These are phyloP conservation scores for Xylona heveae DNA, from an alignment of 495 filamentous ascomycete species.

Conservation along the genomic window DNA sequence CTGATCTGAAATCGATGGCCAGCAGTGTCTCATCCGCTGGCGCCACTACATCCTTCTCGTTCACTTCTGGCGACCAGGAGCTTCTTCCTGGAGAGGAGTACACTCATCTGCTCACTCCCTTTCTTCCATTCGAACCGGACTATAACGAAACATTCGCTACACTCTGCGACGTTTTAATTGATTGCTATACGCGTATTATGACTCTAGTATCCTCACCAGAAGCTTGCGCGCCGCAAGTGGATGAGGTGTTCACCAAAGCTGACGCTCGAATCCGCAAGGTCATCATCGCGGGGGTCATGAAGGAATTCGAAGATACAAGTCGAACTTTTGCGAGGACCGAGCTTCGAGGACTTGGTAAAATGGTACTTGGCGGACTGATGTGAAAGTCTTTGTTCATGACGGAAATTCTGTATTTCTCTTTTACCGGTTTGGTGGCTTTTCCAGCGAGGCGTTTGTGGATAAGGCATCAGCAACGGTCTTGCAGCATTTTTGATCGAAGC, in stretches of 20 bases:
- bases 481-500: background rate
- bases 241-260: slow-evolving; percentile 74
- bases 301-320: slow-evolving; percentile 83
- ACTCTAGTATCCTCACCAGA: slow-evolving; percentile 44
- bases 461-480: no score
- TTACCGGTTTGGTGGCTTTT: background rate
- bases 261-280: slow-evolving; percentile 71
- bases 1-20: slow-evolving; percentile 21
- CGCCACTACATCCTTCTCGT: slow-evolving; percentile 5
- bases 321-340: slow-evolving; percentile 54
- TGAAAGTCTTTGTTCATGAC: slow-evolving; percentile 18
- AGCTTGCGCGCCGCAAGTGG: slow-evolving; percentile 37
- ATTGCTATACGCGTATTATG: slow-evolving; percentile 67
- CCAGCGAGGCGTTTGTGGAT: background rate
- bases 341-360: slow-evolving; percentile 61
- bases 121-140: slow-evolving; percentile 91
- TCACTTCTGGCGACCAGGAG: slow-evolving; percentile 7
- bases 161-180: slow-evolving; percentile 85
- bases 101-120: slow-evolving; percentile 67
- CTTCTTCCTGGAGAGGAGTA: slow-evolving; percentile 50
- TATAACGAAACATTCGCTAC: slow-evolving; percentile 97
- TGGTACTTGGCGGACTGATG: slow-evolving; percentile 77
- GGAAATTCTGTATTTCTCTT: no score
- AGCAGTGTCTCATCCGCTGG: slow-evolving; percentile 17
- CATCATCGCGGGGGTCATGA: slow-evolving; percentile 61